Conservation (phyloP, 129 eudicot genomes). For the Arctium minus region DNA sequence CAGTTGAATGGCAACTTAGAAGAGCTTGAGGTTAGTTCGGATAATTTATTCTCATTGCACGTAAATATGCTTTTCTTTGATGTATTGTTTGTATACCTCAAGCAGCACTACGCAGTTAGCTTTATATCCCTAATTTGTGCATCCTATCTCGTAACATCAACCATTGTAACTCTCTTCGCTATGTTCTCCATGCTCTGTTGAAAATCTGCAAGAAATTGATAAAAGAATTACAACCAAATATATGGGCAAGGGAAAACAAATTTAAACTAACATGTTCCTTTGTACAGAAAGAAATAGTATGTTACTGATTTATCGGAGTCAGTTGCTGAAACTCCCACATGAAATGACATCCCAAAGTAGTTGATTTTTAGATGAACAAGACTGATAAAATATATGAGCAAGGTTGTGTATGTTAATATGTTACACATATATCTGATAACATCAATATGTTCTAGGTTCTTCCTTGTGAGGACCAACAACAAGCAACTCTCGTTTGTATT, state of each 20-base stretch:
- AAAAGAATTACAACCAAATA: background rate
- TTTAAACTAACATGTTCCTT: background rate
- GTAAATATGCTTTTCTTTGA: background rate
- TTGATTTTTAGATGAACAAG: background rate
- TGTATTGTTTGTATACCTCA: background rate
- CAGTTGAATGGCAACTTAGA: constrained; percentile 54
- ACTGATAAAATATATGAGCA: background rate
- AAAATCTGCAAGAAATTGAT: background rate
- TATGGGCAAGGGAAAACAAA: background rate
- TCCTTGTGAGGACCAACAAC: background rate
- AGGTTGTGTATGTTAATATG: background rate
- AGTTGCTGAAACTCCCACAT: background rate
- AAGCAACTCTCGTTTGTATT: background rate
- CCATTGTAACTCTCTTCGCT: background rate
- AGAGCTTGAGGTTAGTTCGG: constrained; percentile 80
- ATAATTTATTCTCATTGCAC: background rate
- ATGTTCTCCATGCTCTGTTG: background rate
- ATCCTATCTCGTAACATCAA: background rate
- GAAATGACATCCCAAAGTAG: background rate
- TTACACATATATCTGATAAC: background rate
- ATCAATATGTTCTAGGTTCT: background rate
- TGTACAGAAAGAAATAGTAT: background rate
- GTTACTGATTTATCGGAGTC: background rate
- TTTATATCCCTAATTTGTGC: background rate
- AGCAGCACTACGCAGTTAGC: background rate